phyloP scores from a whole-genome alignment of 768 basidiomycete genomes.

The Leccinum pellstonianum region DNA sequence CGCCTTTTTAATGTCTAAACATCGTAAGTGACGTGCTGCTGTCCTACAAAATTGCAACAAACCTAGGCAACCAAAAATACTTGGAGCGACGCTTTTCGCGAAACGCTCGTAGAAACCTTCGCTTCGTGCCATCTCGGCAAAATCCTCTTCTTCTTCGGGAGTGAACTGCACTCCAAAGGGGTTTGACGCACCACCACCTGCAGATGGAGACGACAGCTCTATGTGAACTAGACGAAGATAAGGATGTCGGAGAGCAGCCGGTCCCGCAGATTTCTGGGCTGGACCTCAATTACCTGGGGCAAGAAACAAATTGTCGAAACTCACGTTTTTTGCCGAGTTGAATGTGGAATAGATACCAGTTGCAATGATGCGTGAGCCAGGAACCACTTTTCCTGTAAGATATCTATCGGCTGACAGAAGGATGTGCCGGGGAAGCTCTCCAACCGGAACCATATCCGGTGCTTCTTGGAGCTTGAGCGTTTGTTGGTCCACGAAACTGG shows the following conservation, averaged over 20 bases:
- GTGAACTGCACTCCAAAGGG: constrained; percentile 88
- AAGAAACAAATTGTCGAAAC: constrained; percentile 20
- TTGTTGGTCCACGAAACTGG: constrained; percentile 93
- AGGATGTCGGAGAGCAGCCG: constrained; percentile 87
- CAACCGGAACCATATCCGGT: constrained; percentile 99
- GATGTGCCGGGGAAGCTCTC: constrained; percentile 96
- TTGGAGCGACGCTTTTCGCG: constrained; percentile 90
- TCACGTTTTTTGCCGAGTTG: constrained; percentile 80
- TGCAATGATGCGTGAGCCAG: constrained; percentile 91
- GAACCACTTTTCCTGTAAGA: constrained; percentile 89
- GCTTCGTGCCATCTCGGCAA: constrained; percentile 84
- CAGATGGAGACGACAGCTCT: constrained; percentile 79
- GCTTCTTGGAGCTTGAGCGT: constrained; percentile 97
- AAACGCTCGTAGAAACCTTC: constrained; percentile 93
- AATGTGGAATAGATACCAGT: constrained; percentile 98
- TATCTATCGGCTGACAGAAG: constrained; percentile 88
- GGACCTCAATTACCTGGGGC: constrained; percentile 1
- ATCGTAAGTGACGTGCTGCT: constrained; percentile 7
- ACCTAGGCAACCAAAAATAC: constrained; percentile 96
- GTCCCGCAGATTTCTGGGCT: constrained; percentile 70
- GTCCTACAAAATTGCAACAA: constrained; percentile 1
- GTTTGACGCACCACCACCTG: constrained; percentile 70
- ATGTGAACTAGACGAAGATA: constrained; percentile 93
- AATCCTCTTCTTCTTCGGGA: constrained; percentile 97
- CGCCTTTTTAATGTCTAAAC: constrained; percentile 95